Conservation (phyloP, 495 filamentous ascomycete species). For the Sporormia fimetaria region DNA sequence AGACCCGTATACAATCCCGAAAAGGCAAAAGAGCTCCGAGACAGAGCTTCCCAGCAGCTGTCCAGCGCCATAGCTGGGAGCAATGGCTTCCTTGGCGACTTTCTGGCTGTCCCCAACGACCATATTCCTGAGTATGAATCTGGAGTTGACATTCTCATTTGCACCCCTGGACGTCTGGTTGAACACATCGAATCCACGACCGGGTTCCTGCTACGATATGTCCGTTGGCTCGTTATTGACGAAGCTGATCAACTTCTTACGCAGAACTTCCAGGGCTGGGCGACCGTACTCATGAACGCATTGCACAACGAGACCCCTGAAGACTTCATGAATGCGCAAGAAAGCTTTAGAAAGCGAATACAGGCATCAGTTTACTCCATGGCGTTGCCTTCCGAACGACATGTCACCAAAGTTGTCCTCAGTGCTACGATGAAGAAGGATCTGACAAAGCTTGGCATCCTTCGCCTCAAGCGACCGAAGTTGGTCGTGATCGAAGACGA, state of each 20-base stretch:
- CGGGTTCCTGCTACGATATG: constrained; percentile 61
- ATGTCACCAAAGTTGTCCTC: constrained; percentile 58
- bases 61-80: constrained; percentile 29
- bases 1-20: constrained; percentile 51
- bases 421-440: constrained; percentile 93
- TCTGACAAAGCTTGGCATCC: constrained; percentile 59
- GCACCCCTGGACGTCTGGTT: constrained; percentile 83
- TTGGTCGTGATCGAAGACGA: constrained; percentile 59
- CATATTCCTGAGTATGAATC: constrained; percentile 53
- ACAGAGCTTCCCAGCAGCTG: constrained; percentile 23
- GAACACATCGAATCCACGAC: constrained; percentile 77
- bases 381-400: constrained; percentile 35
- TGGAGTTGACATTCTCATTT: constrained; percentile 79
- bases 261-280: constrained; percentile 88
- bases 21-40: constrained; percentile 33
- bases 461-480: constrained; percentile 63
- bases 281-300: constrained; percentile 56
- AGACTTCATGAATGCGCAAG: constrained; percentile 20
- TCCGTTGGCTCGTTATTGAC: constrained; percentile 83
- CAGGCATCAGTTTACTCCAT: constrained; percentile 37
- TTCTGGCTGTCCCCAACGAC: constrained; percentile 37
- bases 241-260: constrained; percentile 88
- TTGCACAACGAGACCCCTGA: constrained; percentile 37
- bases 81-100: constrained; percentile 37
- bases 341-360: constrained; percentile 40